A percentile compares a stretch with the other conserved stretches of the same genome.
Conservation (phyloP, 495 filamentous ascomycete genomes). For the Neurospora sp. region DNA sequence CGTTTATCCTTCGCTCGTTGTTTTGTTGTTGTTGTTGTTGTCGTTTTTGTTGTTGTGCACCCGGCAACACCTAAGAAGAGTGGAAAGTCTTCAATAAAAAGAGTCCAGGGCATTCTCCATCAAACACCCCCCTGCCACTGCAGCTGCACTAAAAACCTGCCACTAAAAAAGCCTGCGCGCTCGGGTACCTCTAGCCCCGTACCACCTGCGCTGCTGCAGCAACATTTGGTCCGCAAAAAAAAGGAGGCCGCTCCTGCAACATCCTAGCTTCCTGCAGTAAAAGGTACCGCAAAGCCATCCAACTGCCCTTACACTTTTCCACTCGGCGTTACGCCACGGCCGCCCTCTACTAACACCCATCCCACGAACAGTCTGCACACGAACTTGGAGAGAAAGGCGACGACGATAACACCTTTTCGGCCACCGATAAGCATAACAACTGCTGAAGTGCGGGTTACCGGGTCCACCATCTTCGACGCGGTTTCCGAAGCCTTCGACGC, state of each 20-base stretch:
- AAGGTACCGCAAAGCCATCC: not conserved
- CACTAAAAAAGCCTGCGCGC: not conserved
- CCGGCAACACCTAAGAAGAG: not conserved
- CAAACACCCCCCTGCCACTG: not conserved
- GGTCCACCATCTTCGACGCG: not conserved
- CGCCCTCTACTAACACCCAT: conserved; percentile 1
- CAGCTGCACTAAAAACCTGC: not conserved
- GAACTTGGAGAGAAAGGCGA: not conserved
- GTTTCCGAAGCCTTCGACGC: not conserved
- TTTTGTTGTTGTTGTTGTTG: not conserved
- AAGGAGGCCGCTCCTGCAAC: conserved; percentile 4
- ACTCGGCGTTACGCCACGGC: conserved; percentile 14
- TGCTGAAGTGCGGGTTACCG: not conserved
- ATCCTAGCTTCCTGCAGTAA: not conserved
- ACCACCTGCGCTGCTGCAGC: not conserved
- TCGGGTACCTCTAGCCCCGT: not conserved
- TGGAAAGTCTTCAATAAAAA: not conserved
- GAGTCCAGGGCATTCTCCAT: not conserved
- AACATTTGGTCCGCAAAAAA: not conserved
- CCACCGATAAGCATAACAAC: not conserved
- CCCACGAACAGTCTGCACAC: conserved; percentile 5
- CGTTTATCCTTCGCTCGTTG: not conserved
- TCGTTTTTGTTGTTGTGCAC: not conserved
- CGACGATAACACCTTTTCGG: not conserved
- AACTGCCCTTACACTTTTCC: conserved; percentile 4